These are phyloP conservation scores for Hygrocybe coccinea DNA, from an alignment of 768 basidiomycete species.

Conservation along the genomic window DNA sequence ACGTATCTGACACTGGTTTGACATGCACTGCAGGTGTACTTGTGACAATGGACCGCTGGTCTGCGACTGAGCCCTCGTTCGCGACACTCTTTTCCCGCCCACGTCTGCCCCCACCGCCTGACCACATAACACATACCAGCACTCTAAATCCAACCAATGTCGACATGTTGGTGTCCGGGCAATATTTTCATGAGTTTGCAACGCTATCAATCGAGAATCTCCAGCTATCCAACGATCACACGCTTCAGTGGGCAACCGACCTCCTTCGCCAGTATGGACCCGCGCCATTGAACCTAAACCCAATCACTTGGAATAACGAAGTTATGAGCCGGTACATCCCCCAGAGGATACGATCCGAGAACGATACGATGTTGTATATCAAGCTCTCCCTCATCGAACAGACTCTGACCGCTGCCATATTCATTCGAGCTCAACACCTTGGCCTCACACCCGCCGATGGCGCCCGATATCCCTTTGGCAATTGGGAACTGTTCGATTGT, in stretches of 20 bases:
- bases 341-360: neutral
- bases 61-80: neutral
- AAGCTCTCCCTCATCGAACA: neutral
- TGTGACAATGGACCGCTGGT: neutral
- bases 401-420: neutral
- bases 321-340: neutral
- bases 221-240: neutral
- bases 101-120: neutral
- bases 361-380: neutral
- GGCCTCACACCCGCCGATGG: neutral
- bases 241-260: neutral
- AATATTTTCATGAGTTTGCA: neutral
- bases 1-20: neutral
- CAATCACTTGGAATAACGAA: neutral
- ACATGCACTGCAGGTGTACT: neutral
- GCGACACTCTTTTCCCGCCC: neutral
- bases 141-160: neutral
- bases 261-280: neutral
- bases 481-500: neutral
- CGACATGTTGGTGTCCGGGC: neutral
- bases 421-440: neutral
- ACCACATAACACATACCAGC: neutral
- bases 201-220: neutral
- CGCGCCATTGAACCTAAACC: neutral
- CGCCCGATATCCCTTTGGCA: neutral